Evolutionary conservation across 2,329 filamentous ascomycete species (phyloP), one percentile per base, ranked within the genome.

Genomic region (Purpureocillium lavendulum): DNA sequence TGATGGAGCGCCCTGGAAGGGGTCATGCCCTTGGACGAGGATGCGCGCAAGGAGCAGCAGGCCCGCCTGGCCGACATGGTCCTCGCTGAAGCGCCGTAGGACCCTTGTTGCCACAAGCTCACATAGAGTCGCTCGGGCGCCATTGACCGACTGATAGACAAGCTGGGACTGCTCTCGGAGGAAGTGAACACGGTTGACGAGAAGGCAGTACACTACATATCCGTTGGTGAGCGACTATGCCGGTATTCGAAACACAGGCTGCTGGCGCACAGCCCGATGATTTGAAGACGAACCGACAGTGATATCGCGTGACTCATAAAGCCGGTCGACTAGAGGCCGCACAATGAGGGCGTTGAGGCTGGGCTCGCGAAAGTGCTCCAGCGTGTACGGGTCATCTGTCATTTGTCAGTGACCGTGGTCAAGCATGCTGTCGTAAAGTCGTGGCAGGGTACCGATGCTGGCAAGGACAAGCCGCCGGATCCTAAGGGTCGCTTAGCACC

Each of bases 141-240:
- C 66, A 50, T 82, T 82, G 41, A 86, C 78, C 5, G 77, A 82
- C 56, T 84, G 80, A 48, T 84, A 78, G 44, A 83, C 73, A 32
- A 76, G 67, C 45, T 78, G 74, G 40, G 73, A 67, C 50, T 84
- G 80, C 49, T 84, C 78, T 33, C 78, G 73, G 26, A 84, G 65
- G 52, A 86, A 86, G 45, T 84, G 78, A 40, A 80, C 72, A 12
- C 80, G 70, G 49, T 87, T 86, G 41, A 83, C 80, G 18, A 87
- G 67, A 16, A 87, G 64, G 55, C 81, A 85, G 54, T 84, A 86
- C 1, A 85, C 79, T 77, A 24, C 4, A 7, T 13, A 15, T 17
- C 1, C 16, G 26, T 36, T 14, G 16, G 34, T 17, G 18, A 14
- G 8, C 26, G 34, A 10, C 2, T 21, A 18, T 12, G 14, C 17